These are phyloP conservation scores for Apiotrichum veenhuisii DNA, from an alignment of 1,284 basidiomycete species.

Conservation along the genomic window DNA sequence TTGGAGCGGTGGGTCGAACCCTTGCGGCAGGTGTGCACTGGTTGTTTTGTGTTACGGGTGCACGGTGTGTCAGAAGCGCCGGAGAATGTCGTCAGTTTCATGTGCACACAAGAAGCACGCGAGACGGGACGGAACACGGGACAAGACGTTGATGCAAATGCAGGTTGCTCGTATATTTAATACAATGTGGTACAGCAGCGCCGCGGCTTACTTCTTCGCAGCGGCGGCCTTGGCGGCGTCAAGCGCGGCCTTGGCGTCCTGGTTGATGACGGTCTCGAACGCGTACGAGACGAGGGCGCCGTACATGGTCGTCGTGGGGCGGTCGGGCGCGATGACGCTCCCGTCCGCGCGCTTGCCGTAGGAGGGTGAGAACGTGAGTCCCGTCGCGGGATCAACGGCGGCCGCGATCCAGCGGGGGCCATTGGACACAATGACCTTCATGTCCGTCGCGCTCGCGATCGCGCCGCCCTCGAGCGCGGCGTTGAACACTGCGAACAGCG, in stretches of 20 bases:
- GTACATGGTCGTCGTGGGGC: conserved; percentile 6
- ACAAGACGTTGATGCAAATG: too few relatives aligned
- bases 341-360: conserved; percentile 6
- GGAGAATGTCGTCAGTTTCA: too few relatives aligned
- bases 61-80: too few relatives aligned
- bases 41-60: too few relatives aligned
- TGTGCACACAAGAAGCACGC: too few relatives aligned
- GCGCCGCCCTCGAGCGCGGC: not conserved
- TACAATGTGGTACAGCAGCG: too few relatives aligned
- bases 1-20: too few relatives aligned
- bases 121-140: too few relatives aligned
- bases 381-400: not conserved
- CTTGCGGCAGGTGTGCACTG: too few relatives aligned
- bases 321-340: not conserved
- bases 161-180: too few relatives aligned
- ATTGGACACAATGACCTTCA: conserved; percentile 4
- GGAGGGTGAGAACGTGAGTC: not conserved
- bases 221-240: conserved; percentile 65
- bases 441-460: not conserved
- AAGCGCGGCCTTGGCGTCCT: conserved; percentile 63
- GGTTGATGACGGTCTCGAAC: conserved; percentile 7
- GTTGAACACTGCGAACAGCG: not conserved
- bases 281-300: conserved; percentile 3
- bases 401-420: conserved; percentile 6
- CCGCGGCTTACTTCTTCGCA: not conserved